Evolutionary conservation across 768 basidiomycete species (phyloP).

Genomic region (Lactarius tabidus): DNA sequence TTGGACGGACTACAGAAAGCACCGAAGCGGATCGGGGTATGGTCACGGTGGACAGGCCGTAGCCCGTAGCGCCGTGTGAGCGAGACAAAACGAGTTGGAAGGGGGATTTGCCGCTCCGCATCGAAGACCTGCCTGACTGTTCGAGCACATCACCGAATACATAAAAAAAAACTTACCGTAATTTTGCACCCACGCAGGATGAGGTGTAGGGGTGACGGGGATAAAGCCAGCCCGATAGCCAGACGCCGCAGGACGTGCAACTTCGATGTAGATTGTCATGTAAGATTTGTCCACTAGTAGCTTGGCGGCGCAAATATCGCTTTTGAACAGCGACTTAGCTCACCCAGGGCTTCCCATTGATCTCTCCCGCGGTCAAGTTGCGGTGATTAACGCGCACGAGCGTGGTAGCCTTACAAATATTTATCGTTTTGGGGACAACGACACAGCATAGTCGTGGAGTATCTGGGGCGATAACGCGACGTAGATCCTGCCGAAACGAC

Average conservation of each 20-base stretch:
- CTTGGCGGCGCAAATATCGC: background rate
- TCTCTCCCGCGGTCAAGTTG: background rate
- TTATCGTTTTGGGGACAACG: background rate
- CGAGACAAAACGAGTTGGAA: background rate
- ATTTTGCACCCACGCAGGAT: background rate
- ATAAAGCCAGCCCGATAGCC: background rate
- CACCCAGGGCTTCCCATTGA: background rate
- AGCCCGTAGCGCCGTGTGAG: background rate
- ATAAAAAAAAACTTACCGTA: background rate
- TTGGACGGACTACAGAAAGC: conserved; percentile 10
- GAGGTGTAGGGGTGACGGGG: background rate
- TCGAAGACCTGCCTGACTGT: background rate
- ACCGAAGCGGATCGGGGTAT: conserved; percentile 10
- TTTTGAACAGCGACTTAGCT: background rate
- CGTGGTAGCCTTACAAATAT: conserved; percentile 3
- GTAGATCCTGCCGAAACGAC: background rate
- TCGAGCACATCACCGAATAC: background rate
- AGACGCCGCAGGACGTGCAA: background rate
- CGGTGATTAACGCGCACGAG: conserved; percentile 14
- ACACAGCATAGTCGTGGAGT: background rate
- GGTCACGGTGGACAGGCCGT: background rate
- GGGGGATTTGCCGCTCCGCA: background rate
- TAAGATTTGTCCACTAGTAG: background rate
- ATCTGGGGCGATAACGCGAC: conserved; percentile 22
- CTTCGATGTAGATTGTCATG: background rate